Conservation (phyloP, 805 yeast species). For the Groenewaldozyma salmanticensis region DNA sequence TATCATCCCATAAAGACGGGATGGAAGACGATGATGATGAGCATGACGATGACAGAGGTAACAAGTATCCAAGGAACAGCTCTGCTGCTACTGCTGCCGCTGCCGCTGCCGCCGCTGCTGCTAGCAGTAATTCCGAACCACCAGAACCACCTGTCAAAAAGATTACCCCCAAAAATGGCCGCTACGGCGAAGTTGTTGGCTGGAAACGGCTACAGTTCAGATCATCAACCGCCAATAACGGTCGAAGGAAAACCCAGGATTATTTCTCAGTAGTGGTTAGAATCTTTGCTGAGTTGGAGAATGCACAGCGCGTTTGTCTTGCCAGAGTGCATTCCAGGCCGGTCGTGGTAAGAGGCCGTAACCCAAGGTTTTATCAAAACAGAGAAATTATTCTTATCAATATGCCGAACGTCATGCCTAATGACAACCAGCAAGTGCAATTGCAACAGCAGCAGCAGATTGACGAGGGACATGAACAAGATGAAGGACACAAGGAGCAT, state of each 20-base stretch:
- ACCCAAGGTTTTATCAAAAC: conserved; percentile 50
- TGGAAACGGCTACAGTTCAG: conserved; percentile 27
- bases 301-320: conserved; percentile 15
- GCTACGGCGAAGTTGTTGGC: conserved; percentile 19
- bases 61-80: background rate
- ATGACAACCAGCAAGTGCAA: background rate
- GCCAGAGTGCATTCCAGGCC: conserved; percentile 30
- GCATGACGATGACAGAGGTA: background rate
- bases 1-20: too few relatives aligned
- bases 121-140: too few relatives aligned
- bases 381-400: conserved; percentile 39
- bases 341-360: conserved; percentile 50
- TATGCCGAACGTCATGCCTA: too few relatives aligned
- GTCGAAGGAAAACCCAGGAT: conserved; percentile 21
- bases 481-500: background rate
- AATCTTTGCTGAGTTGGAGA: conserved; percentile 21
- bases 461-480: background rate
- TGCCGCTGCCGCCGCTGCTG: background rate
- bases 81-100: background rate
- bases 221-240: conserved; percentile 27
- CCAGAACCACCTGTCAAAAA: conserved; percentile 20
- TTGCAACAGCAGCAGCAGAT: background rate
- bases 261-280: conserved; percentile 15
- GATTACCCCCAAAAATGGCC: conserved; percentile 17
- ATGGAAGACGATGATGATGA: conserved; percentile 7